Evolutionary conservation across 179 eudicot genomes (phyloP).

Genomic region (Beta corolliflora): DNA sequence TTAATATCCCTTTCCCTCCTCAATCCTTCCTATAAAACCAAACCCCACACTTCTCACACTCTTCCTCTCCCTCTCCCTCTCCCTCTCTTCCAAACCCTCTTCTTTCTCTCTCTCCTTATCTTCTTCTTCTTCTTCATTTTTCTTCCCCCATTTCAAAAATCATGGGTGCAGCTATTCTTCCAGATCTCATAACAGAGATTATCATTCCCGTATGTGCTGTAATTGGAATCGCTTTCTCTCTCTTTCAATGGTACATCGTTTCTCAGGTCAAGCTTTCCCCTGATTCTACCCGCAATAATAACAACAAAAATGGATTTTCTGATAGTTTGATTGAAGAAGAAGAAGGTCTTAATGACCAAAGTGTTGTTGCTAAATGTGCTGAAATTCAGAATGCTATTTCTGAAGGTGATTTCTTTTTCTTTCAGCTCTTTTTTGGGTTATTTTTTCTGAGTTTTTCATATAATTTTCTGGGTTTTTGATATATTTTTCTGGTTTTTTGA

Average conservation of each 20-base stretch:
- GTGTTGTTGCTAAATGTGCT: constrained; percentile 68
- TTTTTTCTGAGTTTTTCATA: constrained; percentile 5
- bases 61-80: neutral
- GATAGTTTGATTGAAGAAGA: constrained; percentile 77
- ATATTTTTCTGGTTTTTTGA: constrained; percentile 1
- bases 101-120: constrained; percentile 4
- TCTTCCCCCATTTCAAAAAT: neutral
- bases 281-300: constrained; percentile 17
- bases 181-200: constrained; percentile 75
- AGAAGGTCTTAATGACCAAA: constrained; percentile 60
- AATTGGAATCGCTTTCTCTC: constrained; percentile 65
- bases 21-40: constrained; percentile 18
- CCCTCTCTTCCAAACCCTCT: neutral
- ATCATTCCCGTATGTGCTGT: constrained; percentile 63
- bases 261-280: constrained; percentile 55
- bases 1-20: neutral
- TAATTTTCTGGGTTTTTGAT: neutral
- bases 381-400: constrained; percentile 81
- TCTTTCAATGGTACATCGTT: constrained; percentile 68
- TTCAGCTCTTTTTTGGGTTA: neutral
- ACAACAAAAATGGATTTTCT: constrained; percentile 40
- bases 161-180: constrained; percentile 42
- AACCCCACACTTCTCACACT: neutral
- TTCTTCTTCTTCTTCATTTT: neutral
- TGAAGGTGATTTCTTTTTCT: constrained; percentile 49